Base-by-base conservation (phyloP, 169 alveolate genomes). In the Eimeria praecox region DNA sequence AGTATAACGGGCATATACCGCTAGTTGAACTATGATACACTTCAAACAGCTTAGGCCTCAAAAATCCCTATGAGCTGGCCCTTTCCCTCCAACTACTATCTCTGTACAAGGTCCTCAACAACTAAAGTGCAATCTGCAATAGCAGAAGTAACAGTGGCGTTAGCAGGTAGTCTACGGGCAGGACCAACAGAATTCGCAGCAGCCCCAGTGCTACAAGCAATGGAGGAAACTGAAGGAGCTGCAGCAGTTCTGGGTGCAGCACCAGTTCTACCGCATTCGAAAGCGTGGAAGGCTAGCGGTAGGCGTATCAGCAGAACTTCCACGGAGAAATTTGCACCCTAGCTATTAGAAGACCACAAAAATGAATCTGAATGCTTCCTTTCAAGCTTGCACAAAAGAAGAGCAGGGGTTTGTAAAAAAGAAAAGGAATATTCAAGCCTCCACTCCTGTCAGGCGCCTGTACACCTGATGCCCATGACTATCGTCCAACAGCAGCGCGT, bases 391-490 rank as follows among this genome's bases (percentile, higher is more conserved):
- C 86, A 75, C 24, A 75, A 38, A 30, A 10, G 54, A 3, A 24
- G n/a, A 3, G 54, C 5, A 35, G n/a, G 18, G 49, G n/a, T n/a
- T n/a, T n/a, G 49, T 71, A 46, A 2, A 30, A 77, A 10, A 77
- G 33, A n/a, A 62, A 40, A 44, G n/a, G 35, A 22, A 44, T 18
- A 83, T n/a, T 83, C 49, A 83, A 40, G 40, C 91, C 56, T 18
- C 91, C 46, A 62, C 91, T 54, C 59, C 91, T 16, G 91, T 77
- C 59, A 83, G 91, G 30, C 64, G 91, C 33, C 91, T 56, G 77
- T 83, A 83, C 91, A 83, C 91, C 77, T 83, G 77, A 44, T 83
- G 91, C 59, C 91, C 91, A 8, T 49, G 71, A 77, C 77, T 83
- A 49, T 83, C 75, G 62, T 83, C 91, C 77, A 83, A 66, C 77